Conservation (phyloP, 2,329 filamentous ascomycete species). For the Cryphonectria parasitica region DNA sequence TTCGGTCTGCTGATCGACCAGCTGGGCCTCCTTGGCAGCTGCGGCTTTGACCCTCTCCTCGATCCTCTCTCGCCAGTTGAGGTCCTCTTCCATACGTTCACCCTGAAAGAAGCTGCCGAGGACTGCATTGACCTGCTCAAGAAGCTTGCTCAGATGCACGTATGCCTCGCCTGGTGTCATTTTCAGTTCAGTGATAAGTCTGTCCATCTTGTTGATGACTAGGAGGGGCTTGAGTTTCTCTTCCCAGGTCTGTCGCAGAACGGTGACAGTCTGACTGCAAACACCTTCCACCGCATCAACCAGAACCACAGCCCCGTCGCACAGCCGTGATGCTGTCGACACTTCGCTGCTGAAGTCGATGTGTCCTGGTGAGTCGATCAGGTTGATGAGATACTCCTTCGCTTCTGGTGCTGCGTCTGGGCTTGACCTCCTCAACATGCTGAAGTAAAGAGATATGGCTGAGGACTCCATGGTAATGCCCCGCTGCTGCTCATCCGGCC, state of each 20-base stretch:
- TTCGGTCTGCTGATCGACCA: constrained; percentile 54
- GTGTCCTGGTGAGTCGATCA: constrained; percentile 97
- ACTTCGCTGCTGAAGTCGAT: constrained; percentile 99
- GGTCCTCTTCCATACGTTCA: constrained; percentile 96
- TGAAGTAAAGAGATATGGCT: constrained; percentile 95
- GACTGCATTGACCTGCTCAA: constrained; percentile 97
- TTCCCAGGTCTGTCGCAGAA: constrained; percentile 90
- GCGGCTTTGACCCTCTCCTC: constrained; percentile 81
- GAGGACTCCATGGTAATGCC: constrained; percentile 99
- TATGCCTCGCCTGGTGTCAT: constrained; percentile 92
- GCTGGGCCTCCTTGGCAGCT: constrained; percentile 60
- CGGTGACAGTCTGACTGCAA: constrained; percentile 97
- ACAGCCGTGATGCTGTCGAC: constrained; percentile 90
- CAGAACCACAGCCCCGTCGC: constrained; percentile 90
- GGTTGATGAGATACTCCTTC: constrained; percentile 92
- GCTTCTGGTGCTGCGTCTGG: constrained; percentile 71
- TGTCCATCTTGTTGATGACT: constrained; percentile 98
- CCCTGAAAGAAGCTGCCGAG: constrained; percentile 97
- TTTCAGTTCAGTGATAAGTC: constrained; percentile 89
- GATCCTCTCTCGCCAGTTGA: constrained; percentile 92
- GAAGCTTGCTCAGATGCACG: constrained; percentile 81
- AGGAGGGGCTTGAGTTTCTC: constrained; percentile 94
- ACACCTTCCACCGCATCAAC: constrained; percentile 98
- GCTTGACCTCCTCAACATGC: constrained; percentile 75
- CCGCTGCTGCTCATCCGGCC: constrained; percentile 91